Conservation (phyloP, 192 early-diverging fungal genomes). For the Podila minutissima region DNA sequence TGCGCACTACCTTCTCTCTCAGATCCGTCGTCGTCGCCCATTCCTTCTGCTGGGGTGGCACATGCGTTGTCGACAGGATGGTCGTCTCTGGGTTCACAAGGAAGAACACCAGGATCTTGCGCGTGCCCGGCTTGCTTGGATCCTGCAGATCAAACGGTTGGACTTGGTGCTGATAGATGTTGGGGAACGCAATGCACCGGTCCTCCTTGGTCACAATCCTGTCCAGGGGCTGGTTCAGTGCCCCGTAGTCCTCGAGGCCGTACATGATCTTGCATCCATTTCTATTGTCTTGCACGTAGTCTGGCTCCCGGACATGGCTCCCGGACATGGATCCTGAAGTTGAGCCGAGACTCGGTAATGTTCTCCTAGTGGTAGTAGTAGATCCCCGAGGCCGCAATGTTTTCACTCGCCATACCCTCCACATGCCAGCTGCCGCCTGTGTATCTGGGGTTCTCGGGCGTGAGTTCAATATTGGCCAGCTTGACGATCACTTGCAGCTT, state of each 20-base stretch:
- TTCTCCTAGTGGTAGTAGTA: no score
- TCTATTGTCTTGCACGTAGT: no score
- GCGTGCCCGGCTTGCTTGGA: constrained; percentile 60
- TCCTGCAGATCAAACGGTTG: constrained; percentile 64
- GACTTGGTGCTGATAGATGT: constrained; percentile 75
- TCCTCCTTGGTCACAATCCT: constrained; percentile 58
- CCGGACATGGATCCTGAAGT: no score
- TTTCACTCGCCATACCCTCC: no score
- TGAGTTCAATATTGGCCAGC: no score
- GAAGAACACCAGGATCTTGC: constrained; percentile 78
- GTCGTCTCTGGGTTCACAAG: constrained; percentile 65
- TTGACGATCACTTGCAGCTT: no score
- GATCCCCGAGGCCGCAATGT: no score
- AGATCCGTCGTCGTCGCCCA: constrained; percentile 4
- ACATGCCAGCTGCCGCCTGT: no score
- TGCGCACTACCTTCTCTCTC: not conserved
- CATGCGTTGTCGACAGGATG: constrained; percentile 63
- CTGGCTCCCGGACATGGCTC: no score
- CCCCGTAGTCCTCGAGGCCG: constrained; percentile 36
- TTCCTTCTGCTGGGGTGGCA: constrained; percentile 72
- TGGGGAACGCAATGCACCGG: constrained; percentile 78
- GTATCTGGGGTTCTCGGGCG: no score
- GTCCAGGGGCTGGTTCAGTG: constrained; percentile 53
- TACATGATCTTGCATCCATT: no score
- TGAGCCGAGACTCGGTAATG: no score